Evolutionary conservation across 306 rosid species (phyloP).

Genomic region (Rosa chinensis): DNA sequence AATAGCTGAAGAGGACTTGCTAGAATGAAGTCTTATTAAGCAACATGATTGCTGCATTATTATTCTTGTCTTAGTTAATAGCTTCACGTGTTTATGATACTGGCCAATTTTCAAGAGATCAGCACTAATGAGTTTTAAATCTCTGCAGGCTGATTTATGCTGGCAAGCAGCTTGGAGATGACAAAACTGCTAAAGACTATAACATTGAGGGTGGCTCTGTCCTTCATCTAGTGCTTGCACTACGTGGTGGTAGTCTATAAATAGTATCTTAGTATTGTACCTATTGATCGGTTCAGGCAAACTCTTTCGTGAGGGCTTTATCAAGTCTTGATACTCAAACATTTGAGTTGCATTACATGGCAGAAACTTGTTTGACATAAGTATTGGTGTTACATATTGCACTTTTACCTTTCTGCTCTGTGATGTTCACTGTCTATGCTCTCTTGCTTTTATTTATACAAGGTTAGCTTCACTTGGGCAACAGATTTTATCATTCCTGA

Average conservation of each 20-base stretch:
- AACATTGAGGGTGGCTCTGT: constrained; percentile 98
- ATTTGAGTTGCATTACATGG: constrained; percentile 15
- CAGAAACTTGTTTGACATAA: constrained; percentile 1
- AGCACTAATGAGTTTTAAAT: not conserved
- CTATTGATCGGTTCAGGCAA: not conserved
- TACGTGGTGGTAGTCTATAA: constrained; percentile 70
- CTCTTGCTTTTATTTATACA: not conserved
- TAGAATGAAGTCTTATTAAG: not conserved
- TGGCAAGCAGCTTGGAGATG: constrained; percentile 97
- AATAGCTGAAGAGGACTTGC: not conserved
- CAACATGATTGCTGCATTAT: not conserved
- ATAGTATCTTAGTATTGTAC: not conserved
- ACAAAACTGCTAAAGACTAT: constrained; percentile 97
- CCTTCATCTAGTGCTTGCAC: constrained; percentile 93
- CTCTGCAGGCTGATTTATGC: constrained; percentile 92
- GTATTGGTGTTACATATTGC: not conserved
- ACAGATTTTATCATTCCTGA: not conserved
- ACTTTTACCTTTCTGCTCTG: too few species aligned
- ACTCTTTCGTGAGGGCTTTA: not conserved
- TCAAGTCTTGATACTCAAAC: not conserved
- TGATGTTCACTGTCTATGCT: not conserved
- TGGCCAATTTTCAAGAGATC: not conserved
- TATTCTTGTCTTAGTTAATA: not conserved
- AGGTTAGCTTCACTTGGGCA: not conserved
- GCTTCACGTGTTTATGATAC: not conserved